Evolutionary conservation across 2,329 filamentous ascomycete genomes (phyloP), one percentile per base, ranked within the genome.

Genomic region (Exophiala aquamarina): DNA sequence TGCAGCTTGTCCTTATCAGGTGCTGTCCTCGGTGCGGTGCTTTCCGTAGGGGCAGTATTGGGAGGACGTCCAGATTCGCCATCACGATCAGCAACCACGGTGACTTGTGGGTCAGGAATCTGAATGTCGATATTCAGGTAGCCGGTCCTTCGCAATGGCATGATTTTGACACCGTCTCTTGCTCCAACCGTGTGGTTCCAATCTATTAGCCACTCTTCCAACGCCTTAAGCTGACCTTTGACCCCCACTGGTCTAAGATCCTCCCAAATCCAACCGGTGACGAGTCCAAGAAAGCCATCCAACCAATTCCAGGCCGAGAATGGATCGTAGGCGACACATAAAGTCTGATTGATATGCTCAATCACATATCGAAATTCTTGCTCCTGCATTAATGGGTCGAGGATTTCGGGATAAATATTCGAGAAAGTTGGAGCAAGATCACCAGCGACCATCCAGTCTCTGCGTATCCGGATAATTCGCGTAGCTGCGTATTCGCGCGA

Each of bases 241-340:
- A 86, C 79, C 18, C 57, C 58, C 32, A 33, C 49, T 28, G 89
- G 70, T 2, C 92, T 90, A 17, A 92, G 61, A 63, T 97, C 92
- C 49, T 98, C 93, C 89, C 90, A 97, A 26, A 97, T 62, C 88
- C 91, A 98, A 17, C 92, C 88, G 0, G 93, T 97, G 26, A 90
- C 69, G 3, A 94, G 74, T 2, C 92, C 90, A 58, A 97, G 65
- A 9, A 89, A 66, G 10, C 82, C 81, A 66, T 98, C 93, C 1
- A 95, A 56, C 61, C 91, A 82, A 58, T 94, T 95, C 41, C 88
- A 77, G 59, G 80, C 70, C 44, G 77, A 82, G 65, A 84, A 91
- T 0, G 93, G 92, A 61, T 86, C 82, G 66, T 95, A 96, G 0
- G 86, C 84, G n/a, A 78, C 78, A 31, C 86, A 72, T 13, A 97